Evolutionary conservation across 345 rosid genomes (phyloP), one percentile per base, ranked within the genome.

Genomic region (Carallia pectinifolia): DNA sequence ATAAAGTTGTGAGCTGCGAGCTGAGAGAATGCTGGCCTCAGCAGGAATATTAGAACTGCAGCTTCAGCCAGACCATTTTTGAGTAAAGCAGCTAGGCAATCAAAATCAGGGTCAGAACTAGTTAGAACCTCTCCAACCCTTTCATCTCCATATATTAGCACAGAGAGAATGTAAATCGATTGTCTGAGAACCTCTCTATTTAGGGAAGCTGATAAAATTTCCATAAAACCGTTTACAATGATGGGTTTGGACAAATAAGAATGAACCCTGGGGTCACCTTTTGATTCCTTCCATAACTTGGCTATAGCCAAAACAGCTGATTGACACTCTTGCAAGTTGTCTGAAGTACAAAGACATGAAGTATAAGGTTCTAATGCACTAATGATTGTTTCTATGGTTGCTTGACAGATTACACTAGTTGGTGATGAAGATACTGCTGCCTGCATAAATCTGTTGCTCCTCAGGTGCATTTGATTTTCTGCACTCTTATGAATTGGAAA

Each of bases 61-160:
- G 90, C 83, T 78, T 89, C 93, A 2, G 72, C 75, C 19, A 86
- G 81, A 23, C 93, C 93, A 33, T 86, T 89, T 76, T 86, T 86
- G 8, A 86, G 74, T 68, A 89, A 71, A 64, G 80, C 80, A 36
- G 89, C 86, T 13, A 89, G 77, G 76, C 86, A 86, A 56, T 81
- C 85, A 29, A 85, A 83, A 78, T 89, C 90, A 38, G 87, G 83
- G 67, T 89, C 90, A 7, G 82, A 83, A 71, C 87, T 75, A 5
- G 85, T 86, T 47, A 86, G 83, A 30, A 80, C 76, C 74, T 85
- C 86, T 50, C 80, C 88, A 34, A 85, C 79, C 58, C 69, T 74
- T 66, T 86, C 85, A 23, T 89, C 82, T 0, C 71, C 63, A 48
- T 64, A 76, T 38, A 82, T 73, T 36, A 86, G 75, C 72, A 86